These are phyloP conservation scores for Pleurotus tuoliensis DNA, from an alignment of 768 basidiomycete species.

Conservation along the genomic window DNA sequence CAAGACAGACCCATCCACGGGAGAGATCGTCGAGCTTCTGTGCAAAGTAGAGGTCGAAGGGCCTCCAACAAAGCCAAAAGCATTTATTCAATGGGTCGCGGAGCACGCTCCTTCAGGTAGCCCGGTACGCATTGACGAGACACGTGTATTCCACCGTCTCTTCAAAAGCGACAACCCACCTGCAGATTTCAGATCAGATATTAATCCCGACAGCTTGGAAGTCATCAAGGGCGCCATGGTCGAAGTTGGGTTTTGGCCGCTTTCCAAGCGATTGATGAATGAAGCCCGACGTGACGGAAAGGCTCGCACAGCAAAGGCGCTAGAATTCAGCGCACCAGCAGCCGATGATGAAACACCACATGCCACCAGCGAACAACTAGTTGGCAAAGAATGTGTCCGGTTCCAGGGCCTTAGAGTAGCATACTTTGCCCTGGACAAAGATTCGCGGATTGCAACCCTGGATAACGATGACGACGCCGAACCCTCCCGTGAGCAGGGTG, in stretches of 20 bases:
- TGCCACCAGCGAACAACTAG: slow-evolving; percentile 73
- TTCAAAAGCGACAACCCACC: slow-evolving; percentile 93
- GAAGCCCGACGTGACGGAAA: slow-evolving; percentile 67
- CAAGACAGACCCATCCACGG: slow-evolving; percentile 68
- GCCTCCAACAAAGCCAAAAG: slow-evolving; percentile 74
- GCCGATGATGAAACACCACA: slow-evolving; percentile 56
- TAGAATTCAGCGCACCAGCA: slow-evolving; percentile 37
- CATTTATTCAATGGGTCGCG: slow-evolving; percentile 97
- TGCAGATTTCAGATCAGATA: slow-evolving; percentile 78
- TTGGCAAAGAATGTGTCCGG: slow-evolving; percentile 88
- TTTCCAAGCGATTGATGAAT: slow-evolving; percentile 64
- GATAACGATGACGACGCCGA: slow-evolving; percentile 44
- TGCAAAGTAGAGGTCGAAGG: slow-evolving; percentile 75
- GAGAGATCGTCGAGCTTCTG: slow-evolving; percentile 74
- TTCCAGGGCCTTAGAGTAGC: slow-evolving; percentile 97
- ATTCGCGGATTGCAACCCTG: slow-evolving; percentile 64
- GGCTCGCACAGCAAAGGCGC: slow-evolving; percentile 57
- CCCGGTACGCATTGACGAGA: slow-evolving; percentile 84
- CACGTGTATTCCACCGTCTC: slow-evolving; percentile 85
- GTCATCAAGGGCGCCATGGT: slow-evolving; percentile 77
- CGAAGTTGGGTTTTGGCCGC: slow-evolving; percentile 84
- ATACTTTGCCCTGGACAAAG: slow-evolving; percentile 92
- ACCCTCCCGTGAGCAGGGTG: slow-evolving; percentile 56
- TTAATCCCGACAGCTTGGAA: slow-evolving; percentile 80
- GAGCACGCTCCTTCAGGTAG: slow-evolving; percentile 74